Conservation (phyloP, 129 eudicot species). For the carrot (Daucus carota) region DH1_v3.0 NC_030381.2:36041501-36042000, state of each 20-base stretch:
- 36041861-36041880: no score
- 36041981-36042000: no score
- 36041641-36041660: not conserved
- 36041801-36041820: not conserved
- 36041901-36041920: not conserved
- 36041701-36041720: not conserved
- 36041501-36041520: not conserved
- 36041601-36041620: not conserved
- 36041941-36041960: no score
- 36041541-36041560: not conserved
- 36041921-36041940: no score
- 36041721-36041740: not conserved
- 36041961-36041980: not conserved
- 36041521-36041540: not conserved
- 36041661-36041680: not conserved
- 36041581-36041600: not conserved
- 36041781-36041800: not conserved
- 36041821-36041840: not conserved
- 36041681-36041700: not conserved
- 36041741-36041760: not conserved
- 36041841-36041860: not conserved
- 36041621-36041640: not conserved
- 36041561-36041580: not conserved
- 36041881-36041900: not conserved
- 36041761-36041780: not conserved